Base-by-base conservation (phyloP, 805 yeast species). In the Kazachstania bromeliacearum region DNA sequence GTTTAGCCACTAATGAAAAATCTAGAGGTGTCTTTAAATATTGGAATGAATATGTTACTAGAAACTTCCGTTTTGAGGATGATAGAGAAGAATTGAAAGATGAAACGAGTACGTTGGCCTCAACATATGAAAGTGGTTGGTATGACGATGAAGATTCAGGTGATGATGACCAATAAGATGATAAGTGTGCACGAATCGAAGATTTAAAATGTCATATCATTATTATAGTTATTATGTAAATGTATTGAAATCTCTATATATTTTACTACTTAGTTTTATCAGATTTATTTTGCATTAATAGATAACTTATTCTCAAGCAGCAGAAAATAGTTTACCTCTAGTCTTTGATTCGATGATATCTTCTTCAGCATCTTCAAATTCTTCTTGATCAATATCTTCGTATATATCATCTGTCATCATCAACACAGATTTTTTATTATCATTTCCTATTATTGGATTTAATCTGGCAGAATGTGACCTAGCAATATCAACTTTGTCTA, bases 71-170 rank as follows among this genome's bases (percentile, higher is more conserved):
- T 30, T 57, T 53, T 10, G 80, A 74, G 41, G 40, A 44, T 7
- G 80, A 74, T 25, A 60, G 75, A 40, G 75, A 69, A 28, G 79
- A 73, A 28, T 48, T 75, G 34, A 62, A 69, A 9, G 77, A 77
- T 29, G 65, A 66, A 16, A 43, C 77, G 7, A 68, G 65, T 2
- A 51, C 55, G 3, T 35, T 72, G 28, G 66, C 69, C 1, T 55
- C 59, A 3, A 70, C 66, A 36, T 77, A 75, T 44, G 72, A 70
- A 29, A 54, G 57, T 40, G 81, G 80, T 0, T 74, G 69, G 53
- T 63, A 66, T 34, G 67, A 63, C 33, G 71, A 68, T 45, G 69
- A 64, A 10, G 67, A 63, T 32, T 63, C 64, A 25, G 67, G 65
- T n/a, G 67, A 63, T 36, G 42, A 26, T 26, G 29, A 9, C 14